Percentiles rank a stretch among this genome's conserved stretches.
Evolutionary conservation across 2,329 filamentous ascomycete species (phyloP).

Genomic region (Xylaria sp.): DNA sequence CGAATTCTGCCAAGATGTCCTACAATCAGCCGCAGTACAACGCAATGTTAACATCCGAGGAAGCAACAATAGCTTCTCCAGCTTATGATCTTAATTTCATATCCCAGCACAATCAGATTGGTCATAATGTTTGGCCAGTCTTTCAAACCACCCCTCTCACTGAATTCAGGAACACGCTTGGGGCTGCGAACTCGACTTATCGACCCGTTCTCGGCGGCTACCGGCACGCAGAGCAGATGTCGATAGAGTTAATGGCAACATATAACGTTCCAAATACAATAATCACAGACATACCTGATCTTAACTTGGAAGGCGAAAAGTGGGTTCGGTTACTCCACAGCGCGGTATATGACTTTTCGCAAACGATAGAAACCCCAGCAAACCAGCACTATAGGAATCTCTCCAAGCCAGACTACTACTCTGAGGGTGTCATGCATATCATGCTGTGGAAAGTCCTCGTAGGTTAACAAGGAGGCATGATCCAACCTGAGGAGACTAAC

Average conservation of each 20-base stretch:
- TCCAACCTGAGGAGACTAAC: neutral
- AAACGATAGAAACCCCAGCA: neutral
- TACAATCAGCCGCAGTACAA: neutral
- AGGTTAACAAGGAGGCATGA: neutral
- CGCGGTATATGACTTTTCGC: neutral
- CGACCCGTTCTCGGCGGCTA: neutral
- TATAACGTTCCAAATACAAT: neutral
- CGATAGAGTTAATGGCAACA: neutral
- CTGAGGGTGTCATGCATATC: neutral
- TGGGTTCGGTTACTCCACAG: neutral
- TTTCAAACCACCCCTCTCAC: too few relatives aligned
- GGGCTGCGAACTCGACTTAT: neutral
- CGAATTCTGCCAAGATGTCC: too few relatives aligned
- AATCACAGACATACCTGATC: neutral
- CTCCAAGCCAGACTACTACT: neutral
- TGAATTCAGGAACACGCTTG: neutral
- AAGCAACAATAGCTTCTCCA: neutral
- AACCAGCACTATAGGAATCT: neutral
- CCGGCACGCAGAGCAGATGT: neutral
- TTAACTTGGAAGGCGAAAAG: neutral
- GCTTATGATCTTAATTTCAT: neutral
- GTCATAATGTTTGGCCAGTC: neutral
- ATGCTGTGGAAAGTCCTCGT: conserved; percentile 18
- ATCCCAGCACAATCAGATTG: neutral
- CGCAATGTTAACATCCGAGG: neutral